Percentiles rank a stretch among this genome's conserved stretches.
These are phyloP conservation scores for Trypanosomatidae sp. DNA, from an alignment of 208 protist species.

Conservation along the genomic window DNA sequence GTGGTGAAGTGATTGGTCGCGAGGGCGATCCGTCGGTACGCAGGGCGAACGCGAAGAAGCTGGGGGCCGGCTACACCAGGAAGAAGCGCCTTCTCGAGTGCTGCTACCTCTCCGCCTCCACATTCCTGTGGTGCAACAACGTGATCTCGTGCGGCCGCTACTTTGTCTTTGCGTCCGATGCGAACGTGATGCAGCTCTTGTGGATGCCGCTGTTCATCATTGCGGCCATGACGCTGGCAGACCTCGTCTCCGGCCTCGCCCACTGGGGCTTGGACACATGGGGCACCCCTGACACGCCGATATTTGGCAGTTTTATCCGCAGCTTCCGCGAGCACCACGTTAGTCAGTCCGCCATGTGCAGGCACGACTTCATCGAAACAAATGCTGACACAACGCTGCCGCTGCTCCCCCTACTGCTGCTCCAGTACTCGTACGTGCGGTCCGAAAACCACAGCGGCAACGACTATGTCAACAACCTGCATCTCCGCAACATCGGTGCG, in stretches of 20 bases:
- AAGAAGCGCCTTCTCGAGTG: slow-evolving; percentile 83
- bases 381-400: slow-evolving; percentile 94
- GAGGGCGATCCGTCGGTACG: slow-evolving; percentile 57
- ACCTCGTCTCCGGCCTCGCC: slow-evolving; percentile 90
- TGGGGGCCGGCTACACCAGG: slow-evolving; percentile 83
- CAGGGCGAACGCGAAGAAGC: slow-evolving; percentile 74
- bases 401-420: slow-evolving; percentile 69
- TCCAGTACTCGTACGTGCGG: slow-evolving; percentile 51
- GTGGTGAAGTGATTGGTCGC: slow-evolving; percentile 35
- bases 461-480: slow-evolving; percentile 58
- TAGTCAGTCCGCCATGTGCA: slow-evolving; percentile 88
- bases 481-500: slow-evolving; percentile 53
- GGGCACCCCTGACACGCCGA: slow-evolving; percentile 85
- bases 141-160: slow-evolving; percentile 65
- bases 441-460: slow-evolving; percentile 36
- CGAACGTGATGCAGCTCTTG: slow-evolving; percentile 58
- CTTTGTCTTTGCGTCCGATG: slow-evolving; percentile 63
- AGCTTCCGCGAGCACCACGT: slow-evolving; percentile 96
- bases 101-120: slow-evolving; percentile 70
- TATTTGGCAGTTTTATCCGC: slow-evolving; percentile 94
- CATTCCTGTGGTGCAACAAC: slow-evolving; percentile 61
- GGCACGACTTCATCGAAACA: slow-evolving; percentile 95
- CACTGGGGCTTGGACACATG: slow-evolving; percentile 95
- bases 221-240: slow-evolving; percentile 84
- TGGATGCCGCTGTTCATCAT: slow-evolving; percentile 71